Conservation (phyloP, 768 basidiomycete genomes). For the Hebeloma cylindrosporum region DNA sequence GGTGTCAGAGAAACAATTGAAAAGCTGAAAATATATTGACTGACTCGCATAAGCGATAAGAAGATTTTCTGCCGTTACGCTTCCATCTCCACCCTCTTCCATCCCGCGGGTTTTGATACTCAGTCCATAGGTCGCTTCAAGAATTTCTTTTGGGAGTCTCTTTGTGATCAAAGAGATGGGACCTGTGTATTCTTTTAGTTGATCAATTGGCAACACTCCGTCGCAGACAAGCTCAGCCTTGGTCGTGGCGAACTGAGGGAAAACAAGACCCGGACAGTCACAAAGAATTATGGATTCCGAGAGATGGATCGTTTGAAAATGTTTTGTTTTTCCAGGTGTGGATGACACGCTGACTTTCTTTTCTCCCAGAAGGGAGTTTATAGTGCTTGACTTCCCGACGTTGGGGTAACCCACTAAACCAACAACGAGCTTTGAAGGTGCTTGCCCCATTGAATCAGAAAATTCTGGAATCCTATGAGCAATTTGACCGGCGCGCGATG, state of each 20-base stretch:
- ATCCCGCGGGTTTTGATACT: slow-evolving; percentile 57
- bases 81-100: slow-evolving; percentile 86
- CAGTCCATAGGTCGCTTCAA: slow-evolving; percentile 92
- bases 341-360: slow-evolving; percentile 98
- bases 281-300: slow-evolving; percentile 85
- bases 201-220: slow-evolving; percentile 96
- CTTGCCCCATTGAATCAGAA: slow-evolving; percentile 51
- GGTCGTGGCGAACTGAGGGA: slow-evolving; percentile 97
- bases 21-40: slow-evolving; percentile 38
- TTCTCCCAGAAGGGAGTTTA: slow-evolving; percentile 93
- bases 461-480: slow-evolving; percentile 68
- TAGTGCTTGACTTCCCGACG: slow-evolving; percentile 97
- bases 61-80: slow-evolving; percentile 74
- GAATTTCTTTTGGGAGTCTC: slow-evolving; percentile 74
- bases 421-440: slow-evolving; percentile 67
- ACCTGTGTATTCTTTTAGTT: slow-evolving; percentile 90
- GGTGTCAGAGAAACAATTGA: slow-evolving; percentile 4
- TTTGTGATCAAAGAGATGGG: slow-evolving; percentile 77
- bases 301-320: slow-evolving; percentile 98
- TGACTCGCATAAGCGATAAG: slow-evolving; percentile 90
- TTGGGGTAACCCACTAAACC: slow-evolving; percentile 98
- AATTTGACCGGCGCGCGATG: too few relatives aligned
- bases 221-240: slow-evolving; percentile 96
- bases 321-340: slow-evolving; percentile 98
- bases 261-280: slow-evolving; percentile 97